Percentiles rank a stretch among this genome's conserved stretches.
phyloP scores from a whole-genome alignment of 805 yeast species.

The Dipodascus geniculatus region DNA sequence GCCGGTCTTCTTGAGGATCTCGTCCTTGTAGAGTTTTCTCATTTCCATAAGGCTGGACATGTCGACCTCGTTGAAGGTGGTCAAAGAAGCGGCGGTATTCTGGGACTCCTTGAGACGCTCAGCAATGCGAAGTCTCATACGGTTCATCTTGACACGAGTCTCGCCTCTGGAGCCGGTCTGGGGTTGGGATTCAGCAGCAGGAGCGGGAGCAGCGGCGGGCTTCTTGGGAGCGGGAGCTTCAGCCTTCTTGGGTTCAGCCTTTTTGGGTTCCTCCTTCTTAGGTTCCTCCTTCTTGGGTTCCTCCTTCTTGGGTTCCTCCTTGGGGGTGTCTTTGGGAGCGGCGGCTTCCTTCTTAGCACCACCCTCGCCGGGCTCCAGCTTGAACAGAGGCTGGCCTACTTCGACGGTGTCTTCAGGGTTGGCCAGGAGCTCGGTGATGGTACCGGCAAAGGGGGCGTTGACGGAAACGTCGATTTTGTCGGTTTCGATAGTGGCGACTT shows the following conservation, averaged over 20 bases:
- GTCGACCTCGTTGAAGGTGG: conserved; percentile 97
- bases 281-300: conserved; percentile 25
- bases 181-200: conserved; percentile 20
- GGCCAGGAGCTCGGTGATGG: conserved; percentile 71
- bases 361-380: conserved; percentile 69
- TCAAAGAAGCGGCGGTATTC: conserved; percentile 95
- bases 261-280: conserved; percentile 18
- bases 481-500: conserved; percentile 93
- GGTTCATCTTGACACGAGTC: conserved; percentile 93
- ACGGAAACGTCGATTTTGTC: conserved; percentile 97
- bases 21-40: conserved; percentile 96
- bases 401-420: conserved; percentile 84
- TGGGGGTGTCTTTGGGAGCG: conserved; percentile 19
- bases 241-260: conserved; percentile 20
- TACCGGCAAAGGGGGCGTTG: conserved; percentile 87
- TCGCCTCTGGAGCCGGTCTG: conserved; percentile 67
- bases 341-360: conserved; percentile 35
- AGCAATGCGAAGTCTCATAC: conserved; percentile 98
- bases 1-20: conserved; percentile 85
- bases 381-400: conserved; percentile 87
- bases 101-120: conserved; percentile 98
- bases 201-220: conserved; percentile 18
- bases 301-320: conserved; percentile 20
- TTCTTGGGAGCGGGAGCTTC: conserved; percentile 24
- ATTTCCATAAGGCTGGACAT: conserved; percentile 85